These are phyloP conservation scores for Linderina pennispora DNA, from an alignment of 192 early-diverging fungal genomes.

Conservation along the genomic window DNA sequence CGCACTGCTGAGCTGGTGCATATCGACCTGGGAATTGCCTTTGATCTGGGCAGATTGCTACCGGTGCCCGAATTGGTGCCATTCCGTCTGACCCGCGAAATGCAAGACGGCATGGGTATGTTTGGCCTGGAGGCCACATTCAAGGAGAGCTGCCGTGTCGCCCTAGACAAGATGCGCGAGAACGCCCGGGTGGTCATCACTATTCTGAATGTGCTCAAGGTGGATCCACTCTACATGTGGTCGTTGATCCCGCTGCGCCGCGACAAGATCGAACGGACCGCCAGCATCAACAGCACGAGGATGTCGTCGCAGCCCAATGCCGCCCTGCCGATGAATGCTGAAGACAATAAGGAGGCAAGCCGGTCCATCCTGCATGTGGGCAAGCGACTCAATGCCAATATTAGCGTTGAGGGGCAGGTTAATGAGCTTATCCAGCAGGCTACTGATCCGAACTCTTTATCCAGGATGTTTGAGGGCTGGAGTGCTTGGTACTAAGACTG, in stretches of 20 bases:
- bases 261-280: conserved; percentile 38
- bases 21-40: conserved; percentile 95
- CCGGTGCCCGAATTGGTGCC: conserved; percentile 88
- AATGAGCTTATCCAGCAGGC: conserved; percentile 69
- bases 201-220: conserved; percentile 90
- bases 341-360: conserved; percentile 62
- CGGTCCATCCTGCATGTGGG: conserved; percentile 57
- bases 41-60: conserved; percentile 87
- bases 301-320: conserved; percentile 7
- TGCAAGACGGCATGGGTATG: conserved; percentile 84
- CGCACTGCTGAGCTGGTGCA: conserved; percentile 82
- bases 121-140: conserved; percentile 77
- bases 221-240: conserved; percentile 85
- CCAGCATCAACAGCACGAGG: conserved; percentile 1
- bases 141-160: conserved; percentile 68
- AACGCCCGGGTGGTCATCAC: conserved; percentile 77
- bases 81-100: conserved; percentile 84
- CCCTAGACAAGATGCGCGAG: conserved; percentile 68
- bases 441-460: conserved; percentile 50
- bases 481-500: conserved; percentile 40
- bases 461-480: conserved; percentile 57
- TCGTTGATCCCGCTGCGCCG: conserved; percentile 37
- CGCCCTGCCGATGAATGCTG: conserved; percentile 2
- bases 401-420: conserved; percentile 65
- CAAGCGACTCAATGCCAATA: conserved; percentile 51